Evolutionary conservation across 768 basidiomycete genomes (phyloP).

Genomic region (Vishniacozyma victoriae): DNA sequence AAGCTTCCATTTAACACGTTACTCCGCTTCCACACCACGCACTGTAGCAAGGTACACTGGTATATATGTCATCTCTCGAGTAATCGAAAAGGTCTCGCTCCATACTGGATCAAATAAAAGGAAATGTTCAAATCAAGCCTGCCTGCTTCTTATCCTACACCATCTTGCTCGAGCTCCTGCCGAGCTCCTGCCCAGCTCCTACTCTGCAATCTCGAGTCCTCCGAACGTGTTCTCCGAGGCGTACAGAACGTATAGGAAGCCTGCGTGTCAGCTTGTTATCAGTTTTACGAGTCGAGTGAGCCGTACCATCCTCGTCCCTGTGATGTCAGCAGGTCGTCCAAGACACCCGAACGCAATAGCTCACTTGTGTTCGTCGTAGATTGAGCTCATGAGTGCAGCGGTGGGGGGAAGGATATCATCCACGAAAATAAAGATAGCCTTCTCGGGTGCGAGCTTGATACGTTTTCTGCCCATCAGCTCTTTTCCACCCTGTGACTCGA

Average conservation of each 20-base stretch:
- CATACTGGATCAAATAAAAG: no score
- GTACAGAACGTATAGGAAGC: conserved; percentile 97
- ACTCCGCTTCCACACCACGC: no score
- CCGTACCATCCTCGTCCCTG: conserved; percentile 82
- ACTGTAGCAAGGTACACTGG: no score
- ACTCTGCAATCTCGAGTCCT: conserved; percentile 15
- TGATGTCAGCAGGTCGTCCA: not conserved
- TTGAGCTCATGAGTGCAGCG: conserved; percentile 85
- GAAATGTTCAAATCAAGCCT: no score
- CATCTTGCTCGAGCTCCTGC: no score
- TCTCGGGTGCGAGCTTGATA: conserved; percentile 99
- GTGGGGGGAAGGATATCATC: conserved; percentile 12
- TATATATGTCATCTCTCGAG: no score
- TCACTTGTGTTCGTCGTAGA: conserved; percentile 99
- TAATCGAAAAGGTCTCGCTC: no score
- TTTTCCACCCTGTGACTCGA: not conserved
- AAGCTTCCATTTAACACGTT: not conserved
- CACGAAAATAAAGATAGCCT: conserved; percentile 84
- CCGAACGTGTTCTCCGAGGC: conserved; percentile 98
- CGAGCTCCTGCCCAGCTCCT: no score
- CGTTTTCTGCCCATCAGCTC: conserved; percentile 60
- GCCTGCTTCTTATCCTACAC: no score
- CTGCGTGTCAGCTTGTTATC: conserved; percentile 9
- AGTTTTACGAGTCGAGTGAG: not conserved
- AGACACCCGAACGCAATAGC: conserved; percentile 42